These are phyloP conservation scores for Grigorovia transvaalensis DNA, from an alignment of 805 yeast species.

Conservation along the genomic window DNA sequence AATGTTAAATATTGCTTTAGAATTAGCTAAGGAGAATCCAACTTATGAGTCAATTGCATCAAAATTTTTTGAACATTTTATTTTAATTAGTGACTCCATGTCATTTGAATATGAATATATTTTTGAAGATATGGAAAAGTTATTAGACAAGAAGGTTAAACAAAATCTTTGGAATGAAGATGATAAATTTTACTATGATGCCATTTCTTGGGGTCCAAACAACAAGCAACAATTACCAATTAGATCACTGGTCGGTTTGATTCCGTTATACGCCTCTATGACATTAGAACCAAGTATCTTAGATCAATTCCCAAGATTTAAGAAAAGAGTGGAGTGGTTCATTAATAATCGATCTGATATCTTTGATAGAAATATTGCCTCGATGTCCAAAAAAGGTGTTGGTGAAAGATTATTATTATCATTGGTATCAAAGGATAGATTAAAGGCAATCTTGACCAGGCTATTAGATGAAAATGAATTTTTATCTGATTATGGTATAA, in stretches of 20 bases:
- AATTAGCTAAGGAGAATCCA: slow-evolving; percentile 73
- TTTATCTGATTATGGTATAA: slow-evolving; percentile 72
- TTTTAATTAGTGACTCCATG: slow-evolving; percentile 91
- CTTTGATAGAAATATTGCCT: slow-evolving; percentile 76
- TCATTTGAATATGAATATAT: slow-evolving; percentile 41
- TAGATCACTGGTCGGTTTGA: slow-evolving; percentile 81
- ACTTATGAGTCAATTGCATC: slow-evolving; percentile 91
- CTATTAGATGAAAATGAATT: slow-evolving; percentile 84
- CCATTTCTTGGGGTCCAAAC: slow-evolving; percentile 71
- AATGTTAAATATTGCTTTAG: slow-evolving; percentile 87
- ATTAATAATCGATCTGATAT: slow-evolving; percentile 57
- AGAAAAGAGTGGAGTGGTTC: slow-evolving; percentile 78
- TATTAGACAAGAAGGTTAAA: slow-evolving; percentile 34
- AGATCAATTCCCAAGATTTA: slow-evolving; percentile 70
- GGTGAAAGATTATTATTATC: slow-evolving; percentile 76
- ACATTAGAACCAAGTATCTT: slow-evolving; percentile 80
- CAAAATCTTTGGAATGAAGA: slow-evolving; percentile 82
- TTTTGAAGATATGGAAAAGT: slow-evolving; percentile 24
- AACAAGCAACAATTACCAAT: slow-evolving; percentile 66
- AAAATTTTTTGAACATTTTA: slow-evolving; percentile 86
- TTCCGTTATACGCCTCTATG: slow-evolving; percentile 81
- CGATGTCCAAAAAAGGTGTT: slow-evolving; percentile 72
- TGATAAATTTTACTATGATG: slow-evolving; percentile 84
- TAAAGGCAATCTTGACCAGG: slow-evolving; percentile 60
- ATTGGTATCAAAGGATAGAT: slow-evolving; percentile 69